These are phyloP conservation scores for Flueggea neowawraea DNA, from an alignment of 441 rosid genomes.

Conservation along the genomic window DNA sequence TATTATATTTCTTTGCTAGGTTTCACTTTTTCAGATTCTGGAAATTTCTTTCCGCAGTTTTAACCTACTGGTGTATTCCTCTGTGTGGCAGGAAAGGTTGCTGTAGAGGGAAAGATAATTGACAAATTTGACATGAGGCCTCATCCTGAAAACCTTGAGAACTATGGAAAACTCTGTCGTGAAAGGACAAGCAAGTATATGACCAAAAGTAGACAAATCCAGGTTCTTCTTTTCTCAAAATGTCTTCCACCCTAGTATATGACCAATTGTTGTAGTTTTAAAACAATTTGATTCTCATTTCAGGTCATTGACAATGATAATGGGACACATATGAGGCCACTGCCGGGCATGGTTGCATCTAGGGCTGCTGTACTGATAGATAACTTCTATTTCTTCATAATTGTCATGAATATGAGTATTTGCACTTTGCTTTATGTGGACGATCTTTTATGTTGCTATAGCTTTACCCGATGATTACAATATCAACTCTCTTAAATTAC, in stretches of 20 bases:
- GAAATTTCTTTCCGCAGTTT: background rate
- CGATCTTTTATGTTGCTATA: too few relatives aligned
- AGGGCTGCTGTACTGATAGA: constrained; percentile 61
- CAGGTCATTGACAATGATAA: constrained; percentile 79
- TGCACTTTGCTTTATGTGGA: constrained; percentile 13
- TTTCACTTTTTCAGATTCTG: background rate
- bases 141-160: constrained; percentile 58
- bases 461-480: constrained; percentile 3
- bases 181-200: constrained; percentile 81
- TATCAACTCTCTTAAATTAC: constrained; percentile 4
- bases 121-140: constrained; percentile 92
- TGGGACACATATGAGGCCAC: constrained; percentile 84
- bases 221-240: too few relatives aligned
- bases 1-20: background rate
- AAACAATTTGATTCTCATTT: too few relatives aligned
- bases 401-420: constrained; percentile 8
- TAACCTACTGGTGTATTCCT: background rate
- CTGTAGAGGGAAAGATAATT: constrained; percentile 68
- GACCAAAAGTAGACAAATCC: constrained; percentile 71
- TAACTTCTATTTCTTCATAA: constrained; percentile 20
- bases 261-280: too few relatives aligned
- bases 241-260: too few relatives aligned
- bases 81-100: constrained; percentile 41
- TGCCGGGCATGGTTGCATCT: constrained; percentile 72
- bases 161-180: constrained; percentile 75